These are phyloP conservation scores for Cordia subcordata DNA, from an alignment of 257 asterid species.

Conservation along the genomic window DNA sequence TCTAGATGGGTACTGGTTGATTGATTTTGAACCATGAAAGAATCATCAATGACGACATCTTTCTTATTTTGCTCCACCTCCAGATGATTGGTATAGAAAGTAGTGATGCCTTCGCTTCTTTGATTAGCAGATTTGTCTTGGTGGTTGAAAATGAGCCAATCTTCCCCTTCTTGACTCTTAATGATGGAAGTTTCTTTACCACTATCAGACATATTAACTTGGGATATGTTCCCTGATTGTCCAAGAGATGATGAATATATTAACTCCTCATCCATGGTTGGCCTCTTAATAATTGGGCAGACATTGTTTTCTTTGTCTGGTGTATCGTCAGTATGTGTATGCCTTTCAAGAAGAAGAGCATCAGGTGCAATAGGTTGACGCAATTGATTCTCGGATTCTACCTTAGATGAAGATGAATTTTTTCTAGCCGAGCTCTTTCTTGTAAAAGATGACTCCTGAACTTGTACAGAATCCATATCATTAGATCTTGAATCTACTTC, in stretches of 20 bases:
- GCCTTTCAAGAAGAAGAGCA: conserved; percentile 38
- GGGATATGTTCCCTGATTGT: conserved; percentile 21
- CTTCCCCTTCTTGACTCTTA: conserved; percentile 49
- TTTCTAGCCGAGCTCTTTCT: conserved; percentile 23
- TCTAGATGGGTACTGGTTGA: conserved; percentile 16
- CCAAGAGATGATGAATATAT: conserved; percentile 28
- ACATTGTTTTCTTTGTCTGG: conserved; percentile 12
- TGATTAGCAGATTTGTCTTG: conserved; percentile 17
- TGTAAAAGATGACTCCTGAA: conserved; percentile 15
- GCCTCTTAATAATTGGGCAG: conserved; percentile 27
- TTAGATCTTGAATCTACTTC: conserved; percentile 40
- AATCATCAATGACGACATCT: conserved; percentile 53
- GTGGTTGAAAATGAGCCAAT: conserved; percentile 37
- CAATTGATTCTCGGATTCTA: conserved; percentile 15
- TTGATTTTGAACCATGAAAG: conserved; percentile 57
- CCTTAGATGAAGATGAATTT: conserved; percentile 17
- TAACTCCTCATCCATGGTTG: conserved; percentile 44
- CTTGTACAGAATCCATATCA: conserved; percentile 11
- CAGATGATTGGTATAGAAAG: conserved; percentile 27
- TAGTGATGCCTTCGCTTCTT: conserved; percentile 17
- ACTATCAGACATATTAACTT: conserved; percentile 22
- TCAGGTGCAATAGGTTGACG: conserved; percentile 33
- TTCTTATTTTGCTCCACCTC: conserved; percentile 28
- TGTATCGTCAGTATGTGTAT: conserved; percentile 19
- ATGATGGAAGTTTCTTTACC: conserved; percentile 34